Evolutionary conservation across 176 grass and related monocot genomes (phyloP).

Genomic region (Phoenix dactylifera): DNA sequence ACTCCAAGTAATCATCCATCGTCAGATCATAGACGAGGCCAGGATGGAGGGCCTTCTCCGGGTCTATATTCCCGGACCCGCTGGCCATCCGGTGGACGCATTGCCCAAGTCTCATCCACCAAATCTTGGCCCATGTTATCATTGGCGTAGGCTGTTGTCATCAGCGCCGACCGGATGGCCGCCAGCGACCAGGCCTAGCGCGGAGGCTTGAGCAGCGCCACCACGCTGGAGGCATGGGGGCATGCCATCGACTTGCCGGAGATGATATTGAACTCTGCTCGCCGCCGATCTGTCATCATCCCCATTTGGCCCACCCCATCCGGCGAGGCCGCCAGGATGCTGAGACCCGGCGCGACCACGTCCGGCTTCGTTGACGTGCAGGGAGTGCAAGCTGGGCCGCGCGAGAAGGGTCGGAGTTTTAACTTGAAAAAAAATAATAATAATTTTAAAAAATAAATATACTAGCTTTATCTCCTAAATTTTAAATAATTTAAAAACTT

Average conservation of each 20-base stretch:
- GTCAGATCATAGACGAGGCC: constrained; percentile 13
- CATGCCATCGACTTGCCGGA: constrained; percentile 40
- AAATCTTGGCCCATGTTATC: constrained; percentile 13
- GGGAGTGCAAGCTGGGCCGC: too few relatives aligned
- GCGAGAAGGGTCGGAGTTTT: too few relatives aligned
- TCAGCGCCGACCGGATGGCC: constrained; percentile 35
- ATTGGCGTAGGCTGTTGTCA: constrained; percentile 31
- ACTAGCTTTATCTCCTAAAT: too few relatives aligned
- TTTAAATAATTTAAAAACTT: too few relatives aligned
- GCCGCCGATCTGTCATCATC: constrained; percentile 20
- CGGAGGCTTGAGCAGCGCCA: constrained; percentile 22
- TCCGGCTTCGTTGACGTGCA: too few relatives aligned
- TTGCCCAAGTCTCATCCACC: constrained; percentile 4
- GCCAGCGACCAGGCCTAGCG: constrained; percentile 30
- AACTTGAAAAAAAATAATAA: too few relatives aligned
- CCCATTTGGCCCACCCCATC: constrained; percentile 3
- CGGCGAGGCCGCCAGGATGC: constrained; percentile 44
- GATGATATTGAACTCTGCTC: constrained; percentile 31
- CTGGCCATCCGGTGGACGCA: not conserved
- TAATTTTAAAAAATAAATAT: too few relatives aligned
- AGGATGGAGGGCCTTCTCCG: constrained; percentile 24
- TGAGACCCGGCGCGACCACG: not conserved
- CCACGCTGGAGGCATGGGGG: constrained; percentile 36
- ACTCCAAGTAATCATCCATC: constrained; percentile 3
- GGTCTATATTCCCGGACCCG: constrained; percentile 35